These are phyloP conservation scores for Candida silvatica DNA, from an alignment of 805 yeast species.

Conservation along the genomic window DNA sequence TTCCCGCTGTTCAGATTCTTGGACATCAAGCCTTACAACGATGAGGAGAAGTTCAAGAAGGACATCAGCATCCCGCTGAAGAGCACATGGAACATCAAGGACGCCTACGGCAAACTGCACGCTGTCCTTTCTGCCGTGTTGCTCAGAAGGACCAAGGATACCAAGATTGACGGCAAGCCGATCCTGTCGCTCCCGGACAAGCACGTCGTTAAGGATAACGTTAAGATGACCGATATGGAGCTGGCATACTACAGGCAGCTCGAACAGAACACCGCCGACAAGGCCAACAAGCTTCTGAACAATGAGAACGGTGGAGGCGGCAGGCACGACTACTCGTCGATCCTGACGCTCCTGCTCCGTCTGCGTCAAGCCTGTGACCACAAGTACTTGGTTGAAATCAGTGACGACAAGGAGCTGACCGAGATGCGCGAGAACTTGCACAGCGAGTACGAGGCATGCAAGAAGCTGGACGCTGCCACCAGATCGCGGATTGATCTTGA, in stretches of 20 bases:
- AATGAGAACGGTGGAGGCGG: slow-evolving; percentile 10
- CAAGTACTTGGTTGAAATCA: slow-evolving; percentile 61
- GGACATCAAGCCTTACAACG: slow-evolving; percentile 54
- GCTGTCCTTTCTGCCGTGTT: slow-evolving; percentile 66
- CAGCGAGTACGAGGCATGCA: slow-evolving; percentile 18
- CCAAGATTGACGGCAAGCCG: slow-evolving; percentile 71
- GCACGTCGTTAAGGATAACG: slow-evolving; percentile 35
- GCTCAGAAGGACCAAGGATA: slow-evolving; percentile 65
- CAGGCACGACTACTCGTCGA: slow-evolving; percentile 40
- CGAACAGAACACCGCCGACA: slow-evolving; percentile 43
- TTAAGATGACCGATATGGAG: slow-evolving; percentile 48
- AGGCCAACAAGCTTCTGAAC: slow-evolving; percentile 39
- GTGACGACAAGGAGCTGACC: slow-evolving; percentile 34
- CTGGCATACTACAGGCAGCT: slow-evolving; percentile 45
- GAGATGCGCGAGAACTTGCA: slow-evolving; percentile 26
- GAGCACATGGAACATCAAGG: slow-evolving; percentile 18
- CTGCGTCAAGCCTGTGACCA: slow-evolving; percentile 86
- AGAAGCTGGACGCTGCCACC: slow-evolving; percentile 11
- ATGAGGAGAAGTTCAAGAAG: slow-evolving; percentile 42
- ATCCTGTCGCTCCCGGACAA: slow-evolving; percentile 64
- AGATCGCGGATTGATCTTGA: slow-evolving; percentile 27
- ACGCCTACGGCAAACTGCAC: slow-evolving; percentile 51
- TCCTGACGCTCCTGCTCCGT: slow-evolving; percentile 65
- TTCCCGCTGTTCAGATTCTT: slow-evolving; percentile 45
- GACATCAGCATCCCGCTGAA: slow-evolving; percentile 53